phyloP scores from a whole-genome alignment of 768 basidiomycete genomes.

The Mycena amicta region DNA sequence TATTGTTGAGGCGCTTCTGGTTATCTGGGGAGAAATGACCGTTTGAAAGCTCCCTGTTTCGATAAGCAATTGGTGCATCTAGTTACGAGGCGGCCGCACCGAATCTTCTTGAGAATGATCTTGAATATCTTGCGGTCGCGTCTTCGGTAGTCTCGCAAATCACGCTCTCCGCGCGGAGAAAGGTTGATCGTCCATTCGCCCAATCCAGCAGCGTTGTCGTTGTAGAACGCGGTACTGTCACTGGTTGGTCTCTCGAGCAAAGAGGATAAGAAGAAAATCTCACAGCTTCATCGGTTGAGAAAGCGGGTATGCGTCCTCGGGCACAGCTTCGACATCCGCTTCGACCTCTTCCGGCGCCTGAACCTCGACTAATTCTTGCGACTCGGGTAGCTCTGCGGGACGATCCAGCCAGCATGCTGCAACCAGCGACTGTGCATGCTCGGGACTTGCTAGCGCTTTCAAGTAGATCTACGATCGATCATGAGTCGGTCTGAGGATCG shows the following conservation, averaged over 20 bases:
- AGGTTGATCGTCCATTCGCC: conserved; percentile 68
- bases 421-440: neutral
- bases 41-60: conserved; percentile 63
- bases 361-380: neutral
- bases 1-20: conserved; percentile 57
- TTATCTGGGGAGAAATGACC: conserved; percentile 73
- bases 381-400: neutral
- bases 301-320: conserved; percentile 42
- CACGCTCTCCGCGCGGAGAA: conserved; percentile 48
- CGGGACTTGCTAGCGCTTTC: neutral
- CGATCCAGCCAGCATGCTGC: neutral
- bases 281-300: conserved; percentile 61
- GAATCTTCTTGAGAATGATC: conserved; percentile 70
- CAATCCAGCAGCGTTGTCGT: conserved; percentile 59
- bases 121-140: conserved; percentile 48
- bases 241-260: too few species aligned
- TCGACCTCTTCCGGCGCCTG: conserved; percentile 7
- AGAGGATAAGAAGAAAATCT: too few species aligned
- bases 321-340: neutral
- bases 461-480: neutral
- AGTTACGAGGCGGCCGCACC: conserved; percentile 38
- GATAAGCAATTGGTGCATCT: neutral
- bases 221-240: conserved; percentile 48
- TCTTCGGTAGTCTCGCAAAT: conserved; percentile 50
- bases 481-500: neutral